These are phyloP conservation scores for Porphyrellus cyaneotinctus DNA, from an alignment of 768 basidiomycete species.

Conservation along the genomic window DNA sequence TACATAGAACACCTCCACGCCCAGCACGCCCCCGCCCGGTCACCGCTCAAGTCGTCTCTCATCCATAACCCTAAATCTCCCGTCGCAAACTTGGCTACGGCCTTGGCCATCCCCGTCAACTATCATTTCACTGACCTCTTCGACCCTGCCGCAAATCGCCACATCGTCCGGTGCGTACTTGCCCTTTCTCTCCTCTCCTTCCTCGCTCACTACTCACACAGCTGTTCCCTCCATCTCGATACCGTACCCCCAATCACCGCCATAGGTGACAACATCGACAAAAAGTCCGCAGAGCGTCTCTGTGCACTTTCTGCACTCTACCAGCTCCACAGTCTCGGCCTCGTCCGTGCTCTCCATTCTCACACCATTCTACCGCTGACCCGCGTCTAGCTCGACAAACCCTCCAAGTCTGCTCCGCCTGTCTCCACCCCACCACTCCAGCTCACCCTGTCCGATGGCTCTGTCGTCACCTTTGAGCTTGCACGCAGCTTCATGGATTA, in stretches of 20 bases:
- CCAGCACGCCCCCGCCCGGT: conserved; percentile 6
- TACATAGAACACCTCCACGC: conserved; percentile 30
- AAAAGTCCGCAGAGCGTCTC: conserved; percentile 67
- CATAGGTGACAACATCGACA: conserved; percentile 55
- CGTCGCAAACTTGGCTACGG: conserved; percentile 39
- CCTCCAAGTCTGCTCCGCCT: conserved; percentile 17
- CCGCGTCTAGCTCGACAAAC: conserved; percentile 25
- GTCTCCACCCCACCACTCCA: conserved; percentile 9
- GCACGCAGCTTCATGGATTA: conserved; percentile 93
- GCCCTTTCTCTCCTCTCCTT: neutral
- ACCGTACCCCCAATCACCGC: conserved; percentile 44
- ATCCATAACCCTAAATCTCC: conserved; percentile 51
- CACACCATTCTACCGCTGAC: neutral
- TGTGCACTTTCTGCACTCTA: conserved; percentile 71
- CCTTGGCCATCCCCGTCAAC: conserved; percentile 9
- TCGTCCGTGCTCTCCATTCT: conserved; percentile 47
- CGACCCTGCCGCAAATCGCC: conserved; percentile 9
- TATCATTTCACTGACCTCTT: conserved; percentile 15
- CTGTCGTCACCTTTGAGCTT: conserved; percentile 59
- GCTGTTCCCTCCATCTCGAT: conserved; percentile 25
- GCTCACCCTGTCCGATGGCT: conserved; percentile 56
- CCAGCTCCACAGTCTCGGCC: conserved; percentile 57
- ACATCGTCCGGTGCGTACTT: conserved; percentile 23
- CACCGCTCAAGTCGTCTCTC: conserved; percentile 27
- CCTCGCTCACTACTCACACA: conserved; percentile 10